These are phyloP conservation scores for Neofusicoccum sp. DNA, from an alignment of 2,329 filamentous ascomycete species.

Conservation along the genomic window DNA sequence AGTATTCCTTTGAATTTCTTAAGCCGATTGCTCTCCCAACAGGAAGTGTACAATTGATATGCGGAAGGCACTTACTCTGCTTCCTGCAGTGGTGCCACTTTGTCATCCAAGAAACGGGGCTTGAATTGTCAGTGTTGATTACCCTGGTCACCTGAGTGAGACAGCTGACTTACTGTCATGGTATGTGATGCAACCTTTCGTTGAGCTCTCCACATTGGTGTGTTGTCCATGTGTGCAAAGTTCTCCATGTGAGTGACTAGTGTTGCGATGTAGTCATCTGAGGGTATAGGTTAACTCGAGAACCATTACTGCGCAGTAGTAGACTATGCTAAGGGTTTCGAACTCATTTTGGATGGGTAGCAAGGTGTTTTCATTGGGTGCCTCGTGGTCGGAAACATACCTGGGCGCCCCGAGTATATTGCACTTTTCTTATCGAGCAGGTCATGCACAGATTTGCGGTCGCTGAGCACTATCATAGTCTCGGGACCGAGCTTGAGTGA, in stretches of 20 bases:
- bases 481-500: constrained; percentile 47
- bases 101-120: constrained; percentile 21
- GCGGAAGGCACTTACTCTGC: constrained; percentile 22
- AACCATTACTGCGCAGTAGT: no score
- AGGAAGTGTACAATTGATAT: neutral
- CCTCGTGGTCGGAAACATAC: no score
- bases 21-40: no score
- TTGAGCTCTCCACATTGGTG: constrained; percentile 27
- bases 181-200: constrained; percentile 29
- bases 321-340: no score
- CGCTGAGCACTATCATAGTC: constrained; percentile 46
- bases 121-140: neutral
- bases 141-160: neutral
- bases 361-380: neutral
- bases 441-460: constrained; percentile 44
- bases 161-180: constrained; percentile 13
- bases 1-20: constrained; percentile 11
- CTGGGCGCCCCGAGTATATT: constrained; percentile 48
- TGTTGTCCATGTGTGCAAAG: constrained; percentile 31
- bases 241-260: constrained; percentile 51
- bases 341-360: no score
- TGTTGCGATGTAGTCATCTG: constrained; percentile 41
- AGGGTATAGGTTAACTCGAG: no score
- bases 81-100: constrained; percentile 24
- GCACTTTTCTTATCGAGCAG: constrained; percentile 51